Conservation (phyloP, 2,329 filamentous ascomycete species). For the Thielaviopsis punctulata region DNA sequence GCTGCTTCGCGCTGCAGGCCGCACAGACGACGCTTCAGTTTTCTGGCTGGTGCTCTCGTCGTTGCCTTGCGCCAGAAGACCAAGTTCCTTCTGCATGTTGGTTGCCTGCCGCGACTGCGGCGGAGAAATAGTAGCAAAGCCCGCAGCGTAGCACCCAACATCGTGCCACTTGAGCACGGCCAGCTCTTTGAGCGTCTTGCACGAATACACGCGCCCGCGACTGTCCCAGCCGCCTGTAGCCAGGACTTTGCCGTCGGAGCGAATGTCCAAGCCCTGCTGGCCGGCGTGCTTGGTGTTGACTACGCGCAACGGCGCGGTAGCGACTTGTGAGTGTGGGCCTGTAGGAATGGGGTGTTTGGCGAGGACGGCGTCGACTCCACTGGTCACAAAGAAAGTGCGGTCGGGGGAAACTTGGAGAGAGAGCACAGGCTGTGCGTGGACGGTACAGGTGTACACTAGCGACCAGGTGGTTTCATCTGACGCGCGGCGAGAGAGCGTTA, state of each 20-base stretch:
- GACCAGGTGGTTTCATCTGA: constrained; percentile 25
- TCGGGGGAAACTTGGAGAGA: constrained; percentile 44
- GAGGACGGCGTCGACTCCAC: constrained; percentile 63
- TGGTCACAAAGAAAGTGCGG: constrained; percentile 52
- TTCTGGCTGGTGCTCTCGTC: too few relatives aligned
- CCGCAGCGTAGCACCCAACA: constrained; percentile 67
- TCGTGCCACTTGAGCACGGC: constrained; percentile 92
- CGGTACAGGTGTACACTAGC: constrained; percentile 43
- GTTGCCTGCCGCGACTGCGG: too few relatives aligned
- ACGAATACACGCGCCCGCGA: constrained; percentile 62
- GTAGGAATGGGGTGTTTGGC: constrained; percentile 51
- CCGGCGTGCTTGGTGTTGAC: constrained; percentile 75
- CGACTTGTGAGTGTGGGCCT: neutral
- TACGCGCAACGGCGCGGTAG: constrained; percentile 32
- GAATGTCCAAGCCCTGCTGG: constrained; percentile 63
- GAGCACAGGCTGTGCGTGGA: constrained; percentile 66
- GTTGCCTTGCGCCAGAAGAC: too few relatives aligned
- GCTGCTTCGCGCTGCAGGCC: constrained; percentile 5
- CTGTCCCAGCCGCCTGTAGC: constrained; percentile 90
- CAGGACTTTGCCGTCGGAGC: constrained; percentile 67
- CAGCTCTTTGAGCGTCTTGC: constrained; percentile 66
- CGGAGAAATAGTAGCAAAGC: constrained; percentile 37
- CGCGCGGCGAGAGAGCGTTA: constrained; percentile 43
- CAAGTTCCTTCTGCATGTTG: too few relatives aligned
- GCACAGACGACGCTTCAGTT: too few relatives aligned